These are phyloP conservation scores for Erythrobasidium hasegawianum DNA, from an alignment of 1,284 basidiomycete genomes.

Conservation along the genomic window DNA sequence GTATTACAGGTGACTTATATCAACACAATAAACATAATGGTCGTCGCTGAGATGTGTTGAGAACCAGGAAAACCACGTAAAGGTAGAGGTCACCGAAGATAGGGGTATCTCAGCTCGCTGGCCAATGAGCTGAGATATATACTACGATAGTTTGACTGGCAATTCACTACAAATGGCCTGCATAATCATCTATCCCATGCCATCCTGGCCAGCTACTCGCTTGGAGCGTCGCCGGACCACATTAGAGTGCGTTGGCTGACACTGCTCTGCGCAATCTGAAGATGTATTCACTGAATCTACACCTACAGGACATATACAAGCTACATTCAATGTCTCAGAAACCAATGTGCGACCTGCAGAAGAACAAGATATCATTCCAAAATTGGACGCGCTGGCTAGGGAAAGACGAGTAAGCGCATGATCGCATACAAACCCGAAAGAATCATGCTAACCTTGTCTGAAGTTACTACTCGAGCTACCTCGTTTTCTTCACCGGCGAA, in stretches of 20 bases:
- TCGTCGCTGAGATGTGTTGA: too few relatives aligned
- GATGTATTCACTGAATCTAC: not conserved
- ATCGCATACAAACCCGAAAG: too few relatives aligned
- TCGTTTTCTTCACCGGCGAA: slow-evolving; percentile 42
- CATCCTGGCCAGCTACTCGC: slow-evolving; percentile 42
- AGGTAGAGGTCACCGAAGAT: slow-evolving; percentile 11
- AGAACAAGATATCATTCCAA: slow-evolving; percentile 36
- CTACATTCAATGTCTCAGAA: slow-evolving; percentile 34
- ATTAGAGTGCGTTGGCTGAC: slow-evolving; percentile 34
- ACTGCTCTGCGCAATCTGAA: not conserved
- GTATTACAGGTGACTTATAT: slow-evolving; percentile 2
- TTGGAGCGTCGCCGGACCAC: slow-evolving; percentile 40
- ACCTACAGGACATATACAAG: slow-evolving; percentile 36
- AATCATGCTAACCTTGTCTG: not conserved
- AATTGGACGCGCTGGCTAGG: slow-evolving; percentile 44
- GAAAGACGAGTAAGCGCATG: slow-evolving; percentile 38
- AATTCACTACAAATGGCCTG: slow-evolving; percentile 43
- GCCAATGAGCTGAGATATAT: not conserved
- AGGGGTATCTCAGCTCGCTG: not conserved
- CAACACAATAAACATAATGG: too few relatives aligned
- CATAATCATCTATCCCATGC: slow-evolving; percentile 41
- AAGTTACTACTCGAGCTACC: slow-evolving; percentile 44
- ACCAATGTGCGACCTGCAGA: slow-evolving; percentile 40
- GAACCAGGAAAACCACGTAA: slow-evolving; percentile 41
- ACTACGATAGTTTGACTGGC: slow-evolving; percentile 41